phyloP scores from a whole-genome alignment of 257 asterid genomes.

The Penstemon eatonii region DNA sequence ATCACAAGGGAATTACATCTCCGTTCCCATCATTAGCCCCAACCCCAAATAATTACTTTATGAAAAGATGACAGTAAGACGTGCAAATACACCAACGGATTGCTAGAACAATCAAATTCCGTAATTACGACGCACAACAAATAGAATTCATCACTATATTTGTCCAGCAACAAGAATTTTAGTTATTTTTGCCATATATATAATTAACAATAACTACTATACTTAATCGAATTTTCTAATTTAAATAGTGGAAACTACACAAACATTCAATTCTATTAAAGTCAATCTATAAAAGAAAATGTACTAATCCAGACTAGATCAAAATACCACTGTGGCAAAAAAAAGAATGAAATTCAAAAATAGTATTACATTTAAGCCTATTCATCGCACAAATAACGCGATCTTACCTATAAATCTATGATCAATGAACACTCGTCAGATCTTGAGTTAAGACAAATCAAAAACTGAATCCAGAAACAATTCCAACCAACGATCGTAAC shows the following conservation, averaged over 20 bases:
- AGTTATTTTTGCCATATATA: conserved; percentile 1
- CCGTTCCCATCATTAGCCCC: background rate
- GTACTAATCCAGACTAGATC: background rate
- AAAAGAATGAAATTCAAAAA: background rate
- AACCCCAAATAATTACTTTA: background rate
- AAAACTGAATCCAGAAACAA: background rate
- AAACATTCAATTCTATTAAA: conserved; percentile 4
- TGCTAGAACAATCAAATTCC: no score
- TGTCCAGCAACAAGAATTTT: background rate
- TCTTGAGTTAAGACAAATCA: conserved; percentile 20
- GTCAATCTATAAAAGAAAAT: background rate
- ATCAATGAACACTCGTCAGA: conserved; percentile 23
- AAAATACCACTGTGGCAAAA: background rate
- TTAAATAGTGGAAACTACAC: background rate
- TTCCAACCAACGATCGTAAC: background rate
- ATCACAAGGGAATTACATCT: background rate
- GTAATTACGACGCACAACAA: no score
- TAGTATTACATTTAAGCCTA: background rate
- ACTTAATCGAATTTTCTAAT: background rate
- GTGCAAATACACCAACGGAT: background rate
- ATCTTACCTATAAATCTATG: background rate
- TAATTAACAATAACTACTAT: background rate
- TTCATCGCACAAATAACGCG: background rate
- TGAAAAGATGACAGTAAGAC: background rate
- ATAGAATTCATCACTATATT: background rate